These are phyloP conservation scores for Tricladium varicosporioides DNA, from an alignment of 2,329 filamentous ascomycete genomes.

Conservation along the genomic window DNA sequence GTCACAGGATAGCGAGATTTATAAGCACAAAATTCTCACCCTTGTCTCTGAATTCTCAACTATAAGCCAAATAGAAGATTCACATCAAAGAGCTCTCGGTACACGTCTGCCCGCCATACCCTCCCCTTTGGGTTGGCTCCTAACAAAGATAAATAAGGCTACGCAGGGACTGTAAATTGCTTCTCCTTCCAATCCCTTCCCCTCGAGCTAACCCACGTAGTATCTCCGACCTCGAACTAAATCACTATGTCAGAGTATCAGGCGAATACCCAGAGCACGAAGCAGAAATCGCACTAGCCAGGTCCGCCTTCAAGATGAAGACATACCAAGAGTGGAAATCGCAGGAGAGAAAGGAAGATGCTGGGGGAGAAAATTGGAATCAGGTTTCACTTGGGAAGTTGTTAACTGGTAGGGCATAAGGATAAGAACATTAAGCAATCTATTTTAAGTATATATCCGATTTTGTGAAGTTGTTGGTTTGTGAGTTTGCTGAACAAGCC, in stretches of 20 bases:
- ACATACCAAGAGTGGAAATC: conserved; percentile 18
- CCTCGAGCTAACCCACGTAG: conserved; percentile 1
- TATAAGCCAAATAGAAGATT: conserved; percentile 16
- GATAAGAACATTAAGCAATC: no score
- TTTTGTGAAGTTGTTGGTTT: no score
- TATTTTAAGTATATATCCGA: no score
- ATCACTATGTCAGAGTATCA: conserved; percentile 8
- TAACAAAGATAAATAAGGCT: conserved; percentile 18
- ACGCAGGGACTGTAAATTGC: conserved; percentile 15
- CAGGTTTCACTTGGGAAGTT: conserved; percentile 15
- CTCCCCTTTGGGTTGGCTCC: conserved; percentile 12
- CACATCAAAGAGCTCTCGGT: conserved; percentile 13
- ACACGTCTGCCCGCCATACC: conserved; percentile 14
- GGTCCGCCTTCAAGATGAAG: conserved; percentile 15
- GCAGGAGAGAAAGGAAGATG: conserved; percentile 2
- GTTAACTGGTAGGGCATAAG: conserved; percentile 7
- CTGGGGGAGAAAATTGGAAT: conserved; percentile 9
- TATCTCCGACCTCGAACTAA: conserved; percentile 9
- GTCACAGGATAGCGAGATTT: conserved; percentile 16
- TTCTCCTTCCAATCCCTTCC: neutral
- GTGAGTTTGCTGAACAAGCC: no score
- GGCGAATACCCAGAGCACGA: conserved; percentile 12
- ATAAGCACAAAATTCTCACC: conserved; percentile 9
- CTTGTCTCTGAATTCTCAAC: conserved; percentile 16
- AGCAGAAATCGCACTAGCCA: conserved; percentile 13